Evolutionary conservation across 2,329 filamentous ascomycete species (phyloP).

Genomic region (Pseudogymnoascus sp.): DNA sequence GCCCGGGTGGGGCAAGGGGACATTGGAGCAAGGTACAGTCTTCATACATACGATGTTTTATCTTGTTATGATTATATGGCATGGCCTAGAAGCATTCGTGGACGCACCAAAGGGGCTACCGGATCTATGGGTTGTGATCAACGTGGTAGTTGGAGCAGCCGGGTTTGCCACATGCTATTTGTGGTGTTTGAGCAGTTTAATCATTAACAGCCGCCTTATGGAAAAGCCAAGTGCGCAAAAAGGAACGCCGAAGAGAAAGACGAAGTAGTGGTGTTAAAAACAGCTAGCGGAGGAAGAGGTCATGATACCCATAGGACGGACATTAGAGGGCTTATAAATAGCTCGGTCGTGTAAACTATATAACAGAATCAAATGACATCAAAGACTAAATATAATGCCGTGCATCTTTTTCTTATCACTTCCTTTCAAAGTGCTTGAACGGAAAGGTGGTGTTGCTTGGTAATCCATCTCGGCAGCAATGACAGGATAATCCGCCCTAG

Average conservation of each 20-base stretch:
- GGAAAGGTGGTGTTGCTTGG: neutral
- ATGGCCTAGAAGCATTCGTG: conserved; percentile 64
- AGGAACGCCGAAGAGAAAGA: neutral
- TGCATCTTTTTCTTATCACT: neutral
- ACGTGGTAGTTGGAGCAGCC: conserved; percentile 76
- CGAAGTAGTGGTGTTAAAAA: neutral
- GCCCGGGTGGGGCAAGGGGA: conserved; percentile 32
- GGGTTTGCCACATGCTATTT: conserved; percentile 84
- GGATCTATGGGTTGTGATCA: conserved; percentile 89
- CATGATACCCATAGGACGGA: neutral
- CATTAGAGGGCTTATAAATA: neutral
- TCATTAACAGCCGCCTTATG: neutral
- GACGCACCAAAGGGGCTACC: conserved; percentile 68
- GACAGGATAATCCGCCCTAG: neutral
- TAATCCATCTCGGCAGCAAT: neutral
- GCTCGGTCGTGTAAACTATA: neutral
- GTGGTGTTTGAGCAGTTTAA: conserved; percentile 72
- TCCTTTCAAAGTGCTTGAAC: neutral
- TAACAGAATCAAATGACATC: neutral
- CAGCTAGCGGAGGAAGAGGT: neutral
- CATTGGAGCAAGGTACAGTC: conserved; percentile 45
- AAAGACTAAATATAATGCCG: neutral
- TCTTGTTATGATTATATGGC: conserved; percentile 70
- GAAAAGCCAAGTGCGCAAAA: neutral
- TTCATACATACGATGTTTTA: conserved; percentile 74